Base-by-base conservation (phyloP, 345 rosid genomes). In the Pistacia vera region DNA sequence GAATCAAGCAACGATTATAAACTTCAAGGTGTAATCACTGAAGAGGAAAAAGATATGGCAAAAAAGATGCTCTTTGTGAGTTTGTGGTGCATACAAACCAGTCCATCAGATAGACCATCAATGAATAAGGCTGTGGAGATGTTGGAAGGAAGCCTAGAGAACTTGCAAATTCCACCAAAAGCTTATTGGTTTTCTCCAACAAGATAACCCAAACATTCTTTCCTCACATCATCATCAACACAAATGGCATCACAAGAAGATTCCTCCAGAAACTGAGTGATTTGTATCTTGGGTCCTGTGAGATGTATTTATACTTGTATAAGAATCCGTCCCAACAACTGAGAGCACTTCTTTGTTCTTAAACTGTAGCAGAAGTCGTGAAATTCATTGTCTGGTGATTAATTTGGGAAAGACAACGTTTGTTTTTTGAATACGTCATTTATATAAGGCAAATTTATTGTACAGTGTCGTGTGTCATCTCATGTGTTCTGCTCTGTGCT, bases 41-140 rank as follows among this genome's bases (percentile, higher is more conserved):
- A 61, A 0, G 75, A 61, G 33, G 83, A 80, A 44, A 67, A 70
- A 25, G 38, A 62, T 58, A n/a, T 60, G 10, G 81, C 70, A 1
- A 81, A 54, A 67, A 79, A 76, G 71, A 77, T 85, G 86, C 66
- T 79, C 1, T 49, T 82, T 2, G 82, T 87, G 67, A 82, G 85
- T 10, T 56, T 87, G 20, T 85, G 88, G 88, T 83, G 90, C 79
- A 82, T 85, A 57, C 88, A 85, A 59, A 81, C 84, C n/a, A 78
- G 65, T 77, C 88, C 90, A 33, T 72, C 49, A 2, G 83, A 83
- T 17, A 84, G 88, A 73, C 88, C 90, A 52, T 70, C 88, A 20
- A 87, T 85, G 78, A 82, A 8, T 38, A 74, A 68, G 62, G 84
- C 66, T 0, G 55, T 85, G 22, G 86, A 85, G 72, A 85, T 82